A percentile compares a stretch with the other conserved stretches of the same genome.
phyloP scores from a whole-genome alignment of 2,329 filamentous ascomycete genomes.

The Fusarium pininemorale region DNA sequence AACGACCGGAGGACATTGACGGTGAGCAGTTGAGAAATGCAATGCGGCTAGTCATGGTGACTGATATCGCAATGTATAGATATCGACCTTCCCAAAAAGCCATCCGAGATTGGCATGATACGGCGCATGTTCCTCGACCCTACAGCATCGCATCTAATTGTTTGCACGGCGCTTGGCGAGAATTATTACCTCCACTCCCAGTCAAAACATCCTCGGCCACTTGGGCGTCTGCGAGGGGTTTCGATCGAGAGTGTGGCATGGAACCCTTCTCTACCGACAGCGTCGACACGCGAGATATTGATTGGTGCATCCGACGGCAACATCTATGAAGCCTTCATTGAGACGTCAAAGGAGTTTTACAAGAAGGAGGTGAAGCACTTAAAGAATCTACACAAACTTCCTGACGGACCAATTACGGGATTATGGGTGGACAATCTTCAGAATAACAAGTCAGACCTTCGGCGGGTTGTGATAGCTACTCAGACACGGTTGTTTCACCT shows the following conservation, averaged over 20 bases:
- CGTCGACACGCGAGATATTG: conserved; percentile 93
- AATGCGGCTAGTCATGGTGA: neutral
- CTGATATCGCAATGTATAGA: conserved; percentile 62
- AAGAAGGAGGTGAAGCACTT: conserved; percentile 93
- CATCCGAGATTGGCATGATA: conserved; percentile 90
- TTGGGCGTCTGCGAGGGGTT: conserved; percentile 85
- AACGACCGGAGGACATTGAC: conserved; percentile 94
- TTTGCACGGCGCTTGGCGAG: conserved; percentile 90
- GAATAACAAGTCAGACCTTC: conserved; percentile 74
- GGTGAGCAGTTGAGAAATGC: conserved; percentile 56
- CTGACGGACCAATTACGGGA: conserved; percentile 85
- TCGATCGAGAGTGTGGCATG: conserved; percentile 90
- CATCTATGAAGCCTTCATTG: conserved; percentile 94
- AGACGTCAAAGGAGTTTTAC: conserved; percentile 94
- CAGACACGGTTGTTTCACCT: conserved; percentile 82
- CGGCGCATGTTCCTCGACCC: conserved; percentile 97
- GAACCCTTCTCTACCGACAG: conserved; percentile 92
- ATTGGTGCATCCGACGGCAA: conserved; percentile 92
- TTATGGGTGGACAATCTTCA: conserved; percentile 82
- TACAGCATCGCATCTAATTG: conserved; percentile 91
- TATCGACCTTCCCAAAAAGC: conserved; percentile 94
- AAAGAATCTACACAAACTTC: conserved; percentile 82
- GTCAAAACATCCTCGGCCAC: conserved; percentile 83
- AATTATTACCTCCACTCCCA: conserved; percentile 99
- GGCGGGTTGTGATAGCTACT: conserved; percentile 83